Conservation (phyloP, 2,329 filamentous ascomycete genomes). For the Cryphonectria japonica region DNA sequence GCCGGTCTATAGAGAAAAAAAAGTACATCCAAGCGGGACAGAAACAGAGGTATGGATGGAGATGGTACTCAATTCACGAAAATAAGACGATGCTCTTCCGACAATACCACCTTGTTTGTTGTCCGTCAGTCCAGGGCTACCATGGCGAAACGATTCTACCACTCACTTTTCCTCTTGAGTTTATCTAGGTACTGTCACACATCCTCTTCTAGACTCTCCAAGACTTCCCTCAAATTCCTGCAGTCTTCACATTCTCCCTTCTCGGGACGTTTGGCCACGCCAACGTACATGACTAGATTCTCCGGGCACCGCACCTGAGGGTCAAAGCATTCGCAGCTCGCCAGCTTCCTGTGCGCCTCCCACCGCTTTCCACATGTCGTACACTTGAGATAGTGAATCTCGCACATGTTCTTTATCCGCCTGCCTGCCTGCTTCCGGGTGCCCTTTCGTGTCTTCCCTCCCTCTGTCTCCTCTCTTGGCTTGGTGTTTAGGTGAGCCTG, state of each 20-base stretch:
- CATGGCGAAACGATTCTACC: background rate
- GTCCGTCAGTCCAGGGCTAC: background rate
- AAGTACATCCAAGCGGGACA: background rate
- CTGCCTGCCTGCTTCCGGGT: background rate
- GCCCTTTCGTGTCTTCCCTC: background rate
- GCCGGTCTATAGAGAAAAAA: background rate
- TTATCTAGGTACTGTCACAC: background rate
- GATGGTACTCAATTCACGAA: background rate
- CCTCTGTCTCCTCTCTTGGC: background rate
- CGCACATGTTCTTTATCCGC: slow-evolving; percentile 39
- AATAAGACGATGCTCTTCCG: background rate
- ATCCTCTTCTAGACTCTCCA: slow-evolving; percentile 39
- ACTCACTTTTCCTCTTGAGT: background rate
- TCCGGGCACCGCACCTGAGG: slow-evolving; percentile 37
- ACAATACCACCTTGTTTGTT: background rate
- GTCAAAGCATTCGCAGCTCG: slow-evolving; percentile 43
- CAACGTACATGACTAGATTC: slow-evolving; percentile 45
- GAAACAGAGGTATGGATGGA: background rate
- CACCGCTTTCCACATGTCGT: slow-evolving; percentile 38
- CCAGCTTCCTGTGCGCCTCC: slow-evolving; percentile 41
- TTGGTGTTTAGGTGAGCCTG: background rate
- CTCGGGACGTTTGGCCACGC: slow-evolving; percentile 38
- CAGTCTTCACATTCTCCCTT: slow-evolving; percentile 41
- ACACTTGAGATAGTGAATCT: slow-evolving; percentile 42
- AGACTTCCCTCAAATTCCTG: slow-evolving; percentile 35